Evolutionary conservation across 148 eudicot genomes (phyloP).

Genomic region (Bassia scoparia): DNA sequence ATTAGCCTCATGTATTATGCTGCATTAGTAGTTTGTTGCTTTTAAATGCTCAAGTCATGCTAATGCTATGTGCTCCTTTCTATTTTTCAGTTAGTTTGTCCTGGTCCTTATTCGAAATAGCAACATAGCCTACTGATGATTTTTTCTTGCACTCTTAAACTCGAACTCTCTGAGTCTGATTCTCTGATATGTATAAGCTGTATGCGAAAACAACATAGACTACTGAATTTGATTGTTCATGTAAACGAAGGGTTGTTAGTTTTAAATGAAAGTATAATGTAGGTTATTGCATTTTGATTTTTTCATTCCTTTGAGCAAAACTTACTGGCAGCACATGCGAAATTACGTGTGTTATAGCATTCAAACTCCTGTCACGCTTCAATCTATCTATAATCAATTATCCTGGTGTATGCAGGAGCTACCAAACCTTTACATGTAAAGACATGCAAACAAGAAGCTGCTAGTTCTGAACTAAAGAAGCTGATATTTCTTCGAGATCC

Average conservation of each 20-base stretch:
- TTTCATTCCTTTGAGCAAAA: not conserved
- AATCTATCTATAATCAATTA: not conserved
- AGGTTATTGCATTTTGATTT: not conserved
- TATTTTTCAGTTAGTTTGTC: not conserved
- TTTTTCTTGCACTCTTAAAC: too few species aligned
- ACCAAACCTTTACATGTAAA: conserved; percentile 33
- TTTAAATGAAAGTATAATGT: too few species aligned
- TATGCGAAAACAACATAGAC: too few species aligned
- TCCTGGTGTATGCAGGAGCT: conserved; percentile 45
- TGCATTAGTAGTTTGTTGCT: not conserved
- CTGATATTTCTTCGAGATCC: conserved; percentile 40
- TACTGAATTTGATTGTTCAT: too few species aligned
- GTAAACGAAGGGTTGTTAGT: too few species aligned
- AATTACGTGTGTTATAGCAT: not conserved
- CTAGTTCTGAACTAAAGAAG: conserved; percentile 16
- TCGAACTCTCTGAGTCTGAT: too few species aligned
- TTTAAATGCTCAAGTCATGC: not conserved
- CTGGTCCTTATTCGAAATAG: too few species aligned
- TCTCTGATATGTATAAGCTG: too few species aligned
- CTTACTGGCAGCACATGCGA: not conserved
- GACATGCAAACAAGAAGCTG: conserved; percentile 5
- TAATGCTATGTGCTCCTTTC: not conserved
- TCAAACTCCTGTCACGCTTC: not conserved
- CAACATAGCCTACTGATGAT: too few species aligned
- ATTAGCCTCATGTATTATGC: conserved; percentile 11